phyloP scores from a whole-genome alignment of 2,329 filamentous ascomycete species.

The Drechslerella coelobrocha region DNA sequence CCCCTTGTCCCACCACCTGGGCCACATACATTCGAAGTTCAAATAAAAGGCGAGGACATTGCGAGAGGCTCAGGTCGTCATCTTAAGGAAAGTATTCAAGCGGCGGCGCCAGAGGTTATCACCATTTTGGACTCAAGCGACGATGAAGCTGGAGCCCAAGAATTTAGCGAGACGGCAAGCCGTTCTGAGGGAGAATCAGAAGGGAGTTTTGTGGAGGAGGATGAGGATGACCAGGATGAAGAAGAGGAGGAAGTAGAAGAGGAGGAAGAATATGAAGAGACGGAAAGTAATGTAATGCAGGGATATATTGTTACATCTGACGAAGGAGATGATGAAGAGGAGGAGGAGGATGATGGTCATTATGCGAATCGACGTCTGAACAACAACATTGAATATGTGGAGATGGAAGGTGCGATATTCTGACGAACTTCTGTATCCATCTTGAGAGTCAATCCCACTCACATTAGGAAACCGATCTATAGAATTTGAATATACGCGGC shows the following conservation, averaged over 20 bases:
- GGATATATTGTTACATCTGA: background rate
- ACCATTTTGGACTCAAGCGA: conserved; percentile 42
- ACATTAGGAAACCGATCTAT: conserved; percentile 1
- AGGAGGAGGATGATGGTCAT: conserved; percentile 4
- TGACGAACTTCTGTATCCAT: background rate
- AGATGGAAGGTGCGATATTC: conserved; percentile 36
- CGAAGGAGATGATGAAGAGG: conserved; percentile 10
- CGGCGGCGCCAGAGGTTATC: conserved; percentile 21
- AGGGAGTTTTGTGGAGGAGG: background rate
- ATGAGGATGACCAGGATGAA: background rate
- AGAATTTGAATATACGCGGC: conserved; percentile 21
- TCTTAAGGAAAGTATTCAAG: background rate
- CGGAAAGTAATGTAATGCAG: conserved; percentile 3
- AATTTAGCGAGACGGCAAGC: background rate
- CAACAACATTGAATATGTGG: conserved; percentile 22
- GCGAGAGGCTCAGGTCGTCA: background rate
- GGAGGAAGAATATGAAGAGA: conserved; percentile 1
- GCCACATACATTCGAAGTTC: too few species aligned
- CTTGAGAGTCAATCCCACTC: background rate
- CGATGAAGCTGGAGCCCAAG: background rate
- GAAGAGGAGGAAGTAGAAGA: background rate
- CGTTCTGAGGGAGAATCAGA: background rate
- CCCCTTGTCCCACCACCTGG: too few species aligned
- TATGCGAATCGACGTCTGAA: background rate
- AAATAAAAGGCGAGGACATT: too few species aligned